phyloP scores from a whole-genome alignment of 2,329 filamentous ascomycete genomes.

The Zymoseptoria crescenta region DNA sequence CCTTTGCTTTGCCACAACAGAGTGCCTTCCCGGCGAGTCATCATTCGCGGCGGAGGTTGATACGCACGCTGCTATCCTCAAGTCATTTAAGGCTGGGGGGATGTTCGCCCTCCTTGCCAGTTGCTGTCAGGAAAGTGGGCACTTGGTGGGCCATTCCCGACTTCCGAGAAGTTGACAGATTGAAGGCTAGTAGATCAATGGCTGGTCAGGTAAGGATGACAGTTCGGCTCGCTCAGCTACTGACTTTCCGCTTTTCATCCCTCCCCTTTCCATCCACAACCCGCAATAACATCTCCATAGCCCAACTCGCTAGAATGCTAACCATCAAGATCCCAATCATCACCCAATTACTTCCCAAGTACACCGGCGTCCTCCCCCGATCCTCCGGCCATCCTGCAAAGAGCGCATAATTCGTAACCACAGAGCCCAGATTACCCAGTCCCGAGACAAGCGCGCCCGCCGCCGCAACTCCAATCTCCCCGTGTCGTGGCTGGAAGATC shows the following conservation, averaged over 20 bases:
- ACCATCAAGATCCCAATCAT: conserved; percentile 79
- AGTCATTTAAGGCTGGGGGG: not conserved
- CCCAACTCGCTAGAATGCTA: conserved; percentile 64
- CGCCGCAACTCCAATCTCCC: conserved; percentile 82
- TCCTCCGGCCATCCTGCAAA: conserved; percentile 83
- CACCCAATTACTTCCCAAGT: conserved; percentile 60
- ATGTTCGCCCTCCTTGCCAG: not conserved
- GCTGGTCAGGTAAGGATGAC: not conserved
- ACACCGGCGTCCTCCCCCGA: conserved; percentile 40
- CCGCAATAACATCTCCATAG: conserved; percentile 59
- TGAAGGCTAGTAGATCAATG: not conserved
- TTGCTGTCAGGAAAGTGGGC: not conserved
- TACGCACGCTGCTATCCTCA: not conserved
- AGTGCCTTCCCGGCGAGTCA: not conserved
- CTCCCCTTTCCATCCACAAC: conserved; percentile 16
- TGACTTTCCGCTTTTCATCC: not conserved
- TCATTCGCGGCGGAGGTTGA: no score
- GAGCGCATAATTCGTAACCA: conserved; percentile 80
- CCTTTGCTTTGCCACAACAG: not conserved
- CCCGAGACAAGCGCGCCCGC: conserved; percentile 80
- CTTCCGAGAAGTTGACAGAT: not conserved
- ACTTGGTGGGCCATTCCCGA: no score
- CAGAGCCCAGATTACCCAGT: conserved; percentile 76
- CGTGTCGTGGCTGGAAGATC: conserved; percentile 81
- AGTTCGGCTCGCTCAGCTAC: not conserved